Conservation (phyloP, 2,329 filamentous ascomycete genomes). For the Capronia epimyces region DNA sequence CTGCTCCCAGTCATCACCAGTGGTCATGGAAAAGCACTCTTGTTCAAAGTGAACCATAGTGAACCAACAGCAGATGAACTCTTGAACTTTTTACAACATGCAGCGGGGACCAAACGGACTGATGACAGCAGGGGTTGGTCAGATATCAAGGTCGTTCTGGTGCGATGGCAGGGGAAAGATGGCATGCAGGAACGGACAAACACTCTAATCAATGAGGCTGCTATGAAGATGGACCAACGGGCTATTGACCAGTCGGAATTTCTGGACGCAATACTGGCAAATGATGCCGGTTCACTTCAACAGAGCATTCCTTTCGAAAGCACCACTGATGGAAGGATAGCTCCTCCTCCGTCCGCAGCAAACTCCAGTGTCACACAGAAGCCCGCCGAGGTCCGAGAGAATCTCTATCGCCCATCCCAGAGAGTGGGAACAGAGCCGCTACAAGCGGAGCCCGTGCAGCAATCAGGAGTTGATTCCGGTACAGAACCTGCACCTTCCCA, state of each 20-base stretch:
- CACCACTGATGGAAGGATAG: slow-evolving; percentile 14
- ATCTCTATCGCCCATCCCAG: slow-evolving; percentile 14
- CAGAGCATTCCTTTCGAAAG: slow-evolving; percentile 56
- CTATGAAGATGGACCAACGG: slow-evolving; percentile 68
- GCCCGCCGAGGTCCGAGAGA: slow-evolving; percentile 28
- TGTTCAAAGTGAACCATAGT: slow-evolving; percentile 56
- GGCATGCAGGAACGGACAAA: slow-evolving; percentile 61
- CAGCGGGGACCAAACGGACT: slow-evolving; percentile 67
- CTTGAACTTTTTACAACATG: slow-evolving; percentile 66
- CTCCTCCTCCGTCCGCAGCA: slow-evolving; percentile 21
- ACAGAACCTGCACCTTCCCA: slow-evolving; percentile 6
- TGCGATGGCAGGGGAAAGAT: slow-evolving; percentile 62
- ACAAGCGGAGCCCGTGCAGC: slow-evolving; percentile 30
- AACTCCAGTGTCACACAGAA: slow-evolving; percentile 12
- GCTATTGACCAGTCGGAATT: slow-evolving; percentile 88
- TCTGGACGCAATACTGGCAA: slow-evolving; percentile 78
- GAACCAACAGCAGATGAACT: slow-evolving; percentile 69
- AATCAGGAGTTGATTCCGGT: slow-evolving; percentile 29
- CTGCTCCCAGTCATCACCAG: slow-evolving; percentile 69
- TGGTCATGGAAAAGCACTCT: slow-evolving; percentile 75
- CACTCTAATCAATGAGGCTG: slow-evolving; percentile 63
- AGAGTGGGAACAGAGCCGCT: not conserved
- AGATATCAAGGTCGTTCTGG: slow-evolving; percentile 66
- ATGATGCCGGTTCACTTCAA: slow-evolving; percentile 67
- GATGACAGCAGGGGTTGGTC: slow-evolving; percentile 58